These are phyloP conservation scores for Syncephalastrum racemosum DNA, from an alignment of 371 early-diverging fungal genomes.

Conservation along the genomic window DNA sequence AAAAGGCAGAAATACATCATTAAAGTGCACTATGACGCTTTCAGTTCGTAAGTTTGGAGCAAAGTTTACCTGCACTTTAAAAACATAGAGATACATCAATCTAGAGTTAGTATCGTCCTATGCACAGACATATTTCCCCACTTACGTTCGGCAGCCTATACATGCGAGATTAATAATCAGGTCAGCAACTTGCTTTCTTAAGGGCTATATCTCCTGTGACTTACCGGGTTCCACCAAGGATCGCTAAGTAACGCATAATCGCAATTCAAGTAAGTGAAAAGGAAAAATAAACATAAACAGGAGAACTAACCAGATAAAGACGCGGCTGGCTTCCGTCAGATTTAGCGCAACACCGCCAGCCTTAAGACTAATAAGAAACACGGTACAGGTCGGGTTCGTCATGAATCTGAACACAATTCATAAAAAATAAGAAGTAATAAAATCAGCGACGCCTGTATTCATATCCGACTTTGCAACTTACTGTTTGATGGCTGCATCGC, in stretches of 20 bases:
- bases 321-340: conserved; percentile 91
- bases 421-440: neutral
- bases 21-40: neutral
- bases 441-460: neutral
- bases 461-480: conserved; percentile 16
- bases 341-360: conserved; percentile 98
- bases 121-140: neutral
- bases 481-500: conserved; percentile 75
- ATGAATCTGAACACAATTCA: conserved; percentile 57
- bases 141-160: conserved; percentile 47
- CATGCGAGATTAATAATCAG: conserved; percentile 1
- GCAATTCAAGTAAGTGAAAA: neutral
- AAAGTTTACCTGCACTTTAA: conserved; percentile 28
- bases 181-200: conserved; percentile 18
- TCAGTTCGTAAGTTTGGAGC: neutral
- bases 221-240: conserved; percentile 94
- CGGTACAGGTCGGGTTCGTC: conserved; percentile 80
- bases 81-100: conserved; percentile 1
- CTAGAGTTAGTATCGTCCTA: neutral
- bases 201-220: conserved; percentile 40
- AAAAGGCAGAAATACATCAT: neutral
- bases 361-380: conserved; percentile 88
- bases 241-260: conserved; percentile 38
- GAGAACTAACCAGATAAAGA: conserved; percentile 67
- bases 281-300: neutral